These are phyloP conservation scores for Schoenoplectus tabernaemontani DNA, from an alignment of 202 grass and related monocot species.

Conservation along the genomic window DNA sequence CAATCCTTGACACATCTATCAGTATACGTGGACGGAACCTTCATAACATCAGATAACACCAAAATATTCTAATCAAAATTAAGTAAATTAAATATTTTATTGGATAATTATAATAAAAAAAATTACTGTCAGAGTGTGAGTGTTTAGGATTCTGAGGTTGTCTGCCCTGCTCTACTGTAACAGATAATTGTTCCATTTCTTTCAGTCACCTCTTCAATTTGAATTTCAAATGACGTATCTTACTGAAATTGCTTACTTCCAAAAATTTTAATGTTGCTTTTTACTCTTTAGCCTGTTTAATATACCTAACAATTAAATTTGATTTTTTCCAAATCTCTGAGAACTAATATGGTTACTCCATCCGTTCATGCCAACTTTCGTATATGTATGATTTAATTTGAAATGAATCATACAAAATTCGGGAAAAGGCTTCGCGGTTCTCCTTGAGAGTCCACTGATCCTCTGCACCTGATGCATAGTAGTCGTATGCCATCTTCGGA, in stretches of 20 bases:
- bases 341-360: not conserved
- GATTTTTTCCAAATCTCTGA: not conserved
- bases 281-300: not conserved
- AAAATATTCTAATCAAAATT: not conserved
- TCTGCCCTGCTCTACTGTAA: not conserved
- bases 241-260: not conserved
- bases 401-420: slow-evolving; percentile 57
- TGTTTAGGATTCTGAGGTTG: not conserved
- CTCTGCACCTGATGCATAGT: slow-evolving; percentile 87
- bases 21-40: slow-evolving; percentile 97
- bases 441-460: slow-evolving; percentile 91
- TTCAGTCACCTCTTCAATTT: not conserved
- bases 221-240: not conserved
- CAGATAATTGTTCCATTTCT: not conserved
- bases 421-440: slow-evolving; percentile 80
- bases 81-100: not conserved
- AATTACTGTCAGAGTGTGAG: not conserved
- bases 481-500: slow-evolving; percentile 88
- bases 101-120: not conserved
- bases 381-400: not conserved
- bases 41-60: not conserved
- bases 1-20: slow-evolving; percentile 94
- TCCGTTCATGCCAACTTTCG: not conserved
- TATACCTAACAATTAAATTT: too few species aligned
- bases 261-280: not conserved